phyloP scores from a whole-genome alignment of 2,329 filamentous ascomycete genomes.

The Fusarium goolgardi region DNA sequence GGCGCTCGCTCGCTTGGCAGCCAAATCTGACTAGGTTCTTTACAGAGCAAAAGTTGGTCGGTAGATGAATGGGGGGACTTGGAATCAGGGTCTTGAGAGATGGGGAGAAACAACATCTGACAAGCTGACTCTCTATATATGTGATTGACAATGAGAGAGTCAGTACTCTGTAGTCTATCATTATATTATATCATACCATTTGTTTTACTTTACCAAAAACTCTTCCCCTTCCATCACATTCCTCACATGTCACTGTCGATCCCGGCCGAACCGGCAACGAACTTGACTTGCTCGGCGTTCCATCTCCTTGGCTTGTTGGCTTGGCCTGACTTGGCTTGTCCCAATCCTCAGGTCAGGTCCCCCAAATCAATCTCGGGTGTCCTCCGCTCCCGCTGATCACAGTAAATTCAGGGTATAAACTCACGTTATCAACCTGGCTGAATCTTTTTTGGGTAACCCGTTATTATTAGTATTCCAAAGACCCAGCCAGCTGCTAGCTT shows the following conservation, averaged over 20 bases:
- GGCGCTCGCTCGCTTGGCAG: constrained; percentile 24
- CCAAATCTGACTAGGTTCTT: constrained; percentile 29
- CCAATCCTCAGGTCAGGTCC: constrained; percentile 2
- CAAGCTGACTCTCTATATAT: neutral
- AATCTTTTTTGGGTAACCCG: neutral
- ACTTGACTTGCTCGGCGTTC: neutral
- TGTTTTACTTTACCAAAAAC: constrained; percentile 14
- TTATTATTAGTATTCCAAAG: neutral
- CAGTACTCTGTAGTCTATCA: neutral
- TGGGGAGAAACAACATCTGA: neutral
- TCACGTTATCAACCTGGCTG: neutral
- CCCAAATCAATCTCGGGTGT: constrained; percentile 8
- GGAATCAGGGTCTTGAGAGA: constrained; percentile 1
- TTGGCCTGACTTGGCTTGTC: constrained; percentile 2
- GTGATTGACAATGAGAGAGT: neutral
- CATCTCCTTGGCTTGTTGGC: constrained; percentile 4
- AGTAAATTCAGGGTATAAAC: neutral
- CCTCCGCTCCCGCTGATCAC: constrained; percentile 22
- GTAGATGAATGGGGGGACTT: neutral
- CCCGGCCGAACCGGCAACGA: constrained; percentile 31
- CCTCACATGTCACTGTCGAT: constrained; percentile 30
- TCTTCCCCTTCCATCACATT: constrained; percentile 32
- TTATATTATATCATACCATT: neutral
- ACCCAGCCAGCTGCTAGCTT: constrained; percentile 12
- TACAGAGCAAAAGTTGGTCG: constrained; percentile 11